Conservation (phyloP, 306 rosid species). For the Boehmeria nivea region DNA sequence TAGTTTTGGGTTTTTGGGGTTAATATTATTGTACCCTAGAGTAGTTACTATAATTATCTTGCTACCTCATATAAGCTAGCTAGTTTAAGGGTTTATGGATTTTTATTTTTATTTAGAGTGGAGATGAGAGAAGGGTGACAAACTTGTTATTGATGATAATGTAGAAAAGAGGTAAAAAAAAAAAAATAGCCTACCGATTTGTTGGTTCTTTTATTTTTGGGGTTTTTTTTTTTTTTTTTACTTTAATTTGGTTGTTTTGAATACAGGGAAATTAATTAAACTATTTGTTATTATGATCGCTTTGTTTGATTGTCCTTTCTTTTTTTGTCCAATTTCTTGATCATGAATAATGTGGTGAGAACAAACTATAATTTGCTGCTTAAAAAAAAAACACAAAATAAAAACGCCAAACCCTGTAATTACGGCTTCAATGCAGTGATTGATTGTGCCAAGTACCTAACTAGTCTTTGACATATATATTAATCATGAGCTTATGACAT, state of each 20-base stretch:
- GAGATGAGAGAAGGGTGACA: slow-evolving; percentile 5
- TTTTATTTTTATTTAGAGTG: neutral
- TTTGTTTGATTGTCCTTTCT: neutral
- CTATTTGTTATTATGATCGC: neutral
- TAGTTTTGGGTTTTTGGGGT: slow-evolving; percentile 1
- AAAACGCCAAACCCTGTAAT: no score
- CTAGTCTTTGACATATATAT: no score
- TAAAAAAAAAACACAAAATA: no score
- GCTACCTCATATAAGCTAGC: no score
- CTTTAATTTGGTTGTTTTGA: slow-evolving; percentile 8
- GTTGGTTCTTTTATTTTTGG: slow-evolving; percentile 6
- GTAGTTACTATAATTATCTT: neutral
- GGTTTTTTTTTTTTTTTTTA: no score
- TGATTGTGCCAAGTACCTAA: no score
- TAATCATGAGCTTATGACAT: no score
- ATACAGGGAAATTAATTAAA: neutral
- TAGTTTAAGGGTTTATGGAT: neutral
- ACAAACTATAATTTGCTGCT: no score
- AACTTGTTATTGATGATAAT: slow-evolving; percentile 1
- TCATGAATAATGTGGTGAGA: no score
- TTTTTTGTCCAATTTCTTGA: no score
- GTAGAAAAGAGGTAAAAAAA: neutral
- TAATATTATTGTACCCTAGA: neutral
- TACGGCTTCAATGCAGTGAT: no score
- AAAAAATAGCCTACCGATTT: neutral